These are phyloP conservation scores for Pseudonitzschia multistriata DNA, from an alignment of 108 stramenopile species.

Conservation along the genomic window DNA sequence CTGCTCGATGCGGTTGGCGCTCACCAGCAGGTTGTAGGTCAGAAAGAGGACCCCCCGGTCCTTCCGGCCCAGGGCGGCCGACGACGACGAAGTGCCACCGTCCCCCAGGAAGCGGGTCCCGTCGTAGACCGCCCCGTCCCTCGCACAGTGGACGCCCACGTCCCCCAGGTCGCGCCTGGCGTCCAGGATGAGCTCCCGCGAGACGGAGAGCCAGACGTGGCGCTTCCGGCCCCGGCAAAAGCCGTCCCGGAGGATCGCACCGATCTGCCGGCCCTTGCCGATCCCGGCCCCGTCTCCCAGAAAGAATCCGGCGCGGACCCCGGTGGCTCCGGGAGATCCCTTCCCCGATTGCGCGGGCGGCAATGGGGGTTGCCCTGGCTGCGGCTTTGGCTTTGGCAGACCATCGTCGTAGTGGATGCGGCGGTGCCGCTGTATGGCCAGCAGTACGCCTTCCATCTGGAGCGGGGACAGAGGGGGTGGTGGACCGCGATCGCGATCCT, in stretches of 20 bases:
- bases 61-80: constrained; percentile 11
- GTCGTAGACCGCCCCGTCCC: constrained; percentile 42
- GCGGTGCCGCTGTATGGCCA: constrained; percentile 47
- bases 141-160: constrained; percentile 38
- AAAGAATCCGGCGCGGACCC: constrained; percentile 72
- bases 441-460: constrained; percentile 56
- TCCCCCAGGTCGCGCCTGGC: constrained; percentile 56
- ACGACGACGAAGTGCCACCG: background rate
- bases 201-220: constrained; percentile 66
- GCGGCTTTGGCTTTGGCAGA: no score
- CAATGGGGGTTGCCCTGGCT: no score
- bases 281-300: constrained; percentile 88
- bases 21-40: constrained; percentile 59
- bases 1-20: constrained; percentile 59
- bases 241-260: constrained; percentile 47
- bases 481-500: background rate
- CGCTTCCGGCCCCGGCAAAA: constrained; percentile 38
- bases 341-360: no score
- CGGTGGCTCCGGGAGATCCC: background rate
- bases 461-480: constrained; percentile 43
- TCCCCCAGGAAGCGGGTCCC: constrained; percentile 32
- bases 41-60: constrained; percentile 45
- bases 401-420: constrained; percentile 38
- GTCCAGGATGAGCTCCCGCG: constrained; percentile 53
- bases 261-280: constrained; percentile 76